These are phyloP conservation scores for Bryoglossum gracile DNA, from an alignment of 495 filamentous ascomycete genomes.

Conservation along the genomic window DNA sequence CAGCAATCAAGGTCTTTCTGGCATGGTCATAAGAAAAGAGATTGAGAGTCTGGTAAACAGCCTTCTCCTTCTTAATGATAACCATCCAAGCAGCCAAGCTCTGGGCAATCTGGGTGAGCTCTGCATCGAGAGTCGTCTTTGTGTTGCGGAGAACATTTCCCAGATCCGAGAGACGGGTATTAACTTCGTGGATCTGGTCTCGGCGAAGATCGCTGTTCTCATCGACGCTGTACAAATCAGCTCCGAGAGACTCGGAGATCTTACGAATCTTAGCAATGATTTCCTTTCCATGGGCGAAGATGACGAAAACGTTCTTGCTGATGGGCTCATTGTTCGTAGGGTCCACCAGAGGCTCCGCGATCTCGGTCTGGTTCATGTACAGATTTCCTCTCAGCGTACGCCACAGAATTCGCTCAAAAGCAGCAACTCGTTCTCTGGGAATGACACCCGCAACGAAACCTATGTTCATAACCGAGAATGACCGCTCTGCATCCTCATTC, in stretches of 20 bases:
- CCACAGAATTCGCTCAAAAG: constrained; percentile 97
- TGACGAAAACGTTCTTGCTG: constrained; percentile 97
- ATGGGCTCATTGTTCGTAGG: constrained; percentile 83
- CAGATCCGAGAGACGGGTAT: constrained; percentile 82
- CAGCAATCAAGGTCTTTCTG: constrained; percentile 91
- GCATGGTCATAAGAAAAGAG: constrained; percentile 93
- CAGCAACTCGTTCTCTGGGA: constrained; percentile 80
- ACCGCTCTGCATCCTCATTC: constrained; percentile 73
- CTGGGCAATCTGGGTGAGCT: constrained; percentile 85
- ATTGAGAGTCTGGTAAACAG: constrained; percentile 94
- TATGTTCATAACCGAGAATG: constrained; percentile 94
- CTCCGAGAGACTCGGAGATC: constrained; percentile 94
- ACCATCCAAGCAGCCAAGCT: constrained; percentile 94
- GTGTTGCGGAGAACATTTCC: constrained; percentile 89
- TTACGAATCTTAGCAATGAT: constrained; percentile 98
- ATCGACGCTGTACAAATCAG: constrained; percentile 91
- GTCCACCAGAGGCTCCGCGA: constrained; percentile 89
- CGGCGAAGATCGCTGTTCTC: constrained; percentile 90
- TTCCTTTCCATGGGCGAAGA: constrained; percentile 97
- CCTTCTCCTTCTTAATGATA: constrained; percentile 95
- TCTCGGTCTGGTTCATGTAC: constrained; percentile 99
- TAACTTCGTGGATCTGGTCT: constrained; percentile 95
- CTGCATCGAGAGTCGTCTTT: constrained; percentile 88
- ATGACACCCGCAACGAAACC: constrained; percentile 99
- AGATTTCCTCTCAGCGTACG: constrained; percentile 93